A percentile compares a stretch with the other conserved stretches of the same genome.
These are phyloP conservation scores for Clarireedia hainanense DNA, from an alignment of 2,329 filamentous ascomycete species.

Conservation along the genomic window DNA sequence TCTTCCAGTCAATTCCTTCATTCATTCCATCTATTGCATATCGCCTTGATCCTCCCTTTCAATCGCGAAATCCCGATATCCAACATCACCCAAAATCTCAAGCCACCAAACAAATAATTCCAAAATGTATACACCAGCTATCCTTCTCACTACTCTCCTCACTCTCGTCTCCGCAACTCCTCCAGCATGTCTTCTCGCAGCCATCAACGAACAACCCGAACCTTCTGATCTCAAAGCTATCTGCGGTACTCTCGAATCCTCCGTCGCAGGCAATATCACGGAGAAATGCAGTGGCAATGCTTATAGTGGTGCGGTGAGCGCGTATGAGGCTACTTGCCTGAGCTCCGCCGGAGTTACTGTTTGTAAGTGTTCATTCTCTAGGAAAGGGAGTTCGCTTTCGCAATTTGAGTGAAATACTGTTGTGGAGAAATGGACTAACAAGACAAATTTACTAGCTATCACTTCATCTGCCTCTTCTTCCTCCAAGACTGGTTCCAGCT, in stretches of 20 bases:
- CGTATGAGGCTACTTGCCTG: slow-evolving; percentile 10
- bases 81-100: neutral
- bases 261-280: slow-evolving; percentile 11
- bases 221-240: slow-evolving; percentile 11
- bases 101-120: slow-evolving; percentile 1
- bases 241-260: slow-evolving; percentile 6
- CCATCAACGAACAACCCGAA: slow-evolving; percentile 9
- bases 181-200: slow-evolving; percentile 24
- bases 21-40: neutral
- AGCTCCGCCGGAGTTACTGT: slow-evolving; percentile 1
- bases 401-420: neutral
- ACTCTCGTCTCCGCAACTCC: slow-evolving; percentile 16
- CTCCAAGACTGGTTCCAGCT: neutral
- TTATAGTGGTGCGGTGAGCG: neutral
- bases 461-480: slow-evolving; percentile 1
- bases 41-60: neutral
- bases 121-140: slow-evolving; percentile 20
- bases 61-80: neutral
- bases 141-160: slow-evolving; percentile 17
- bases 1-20: neutral
- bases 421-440: neutral
- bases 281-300: slow-evolving; percentile 2
- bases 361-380: neutral
- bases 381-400: neutral
- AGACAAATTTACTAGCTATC: neutral